A percentile compares a stretch with the other conserved stretches of the same genome.
Conservation (phyloP, 768 basidiomycete species). For the Cystobasidium tubakii region DNA sequence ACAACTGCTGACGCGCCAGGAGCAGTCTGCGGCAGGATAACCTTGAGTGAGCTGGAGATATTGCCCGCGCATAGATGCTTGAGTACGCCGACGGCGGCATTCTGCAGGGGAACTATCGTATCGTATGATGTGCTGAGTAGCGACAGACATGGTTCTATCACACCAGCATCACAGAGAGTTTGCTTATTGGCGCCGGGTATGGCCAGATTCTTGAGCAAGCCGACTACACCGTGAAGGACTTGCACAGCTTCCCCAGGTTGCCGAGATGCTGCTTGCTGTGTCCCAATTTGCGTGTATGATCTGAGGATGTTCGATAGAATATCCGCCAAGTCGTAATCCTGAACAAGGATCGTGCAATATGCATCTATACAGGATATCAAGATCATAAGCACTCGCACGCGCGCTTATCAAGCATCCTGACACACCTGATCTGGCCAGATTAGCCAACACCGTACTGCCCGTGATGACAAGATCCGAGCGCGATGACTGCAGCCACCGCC, state of each 20-base stretch:
- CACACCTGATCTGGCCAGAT: slow-evolving; percentile 68
- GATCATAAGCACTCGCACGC: neutral
- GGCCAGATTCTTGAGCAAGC: slow-evolving; percentile 78
- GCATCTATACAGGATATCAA: slow-evolving; percentile 46
- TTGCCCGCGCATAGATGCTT: slow-evolving; percentile 80
- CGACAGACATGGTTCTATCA: slow-evolving; percentile 62
- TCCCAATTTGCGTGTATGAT: slow-evolving; percentile 52
- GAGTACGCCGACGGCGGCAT: slow-evolving; percentile 75
- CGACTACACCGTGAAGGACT: slow-evolving; percentile 80
- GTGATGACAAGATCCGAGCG: slow-evolving; percentile 75
- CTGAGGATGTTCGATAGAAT: slow-evolving; percentile 60
- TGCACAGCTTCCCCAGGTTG: slow-evolving; percentile 49
- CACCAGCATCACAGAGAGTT: slow-evolving; percentile 58
- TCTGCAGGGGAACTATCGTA: slow-evolving; percentile 78
- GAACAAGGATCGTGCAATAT: slow-evolving; percentile 53
- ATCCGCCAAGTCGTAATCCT: slow-evolving; percentile 58
- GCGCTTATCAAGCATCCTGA: neutral
- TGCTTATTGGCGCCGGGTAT: slow-evolving; percentile 56
- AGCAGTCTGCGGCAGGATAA: slow-evolving; percentile 53
- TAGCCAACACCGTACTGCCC: slow-evolving; percentile 74
- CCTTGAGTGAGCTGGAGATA: slow-evolving; percentile 52
- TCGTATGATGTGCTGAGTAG: slow-evolving; percentile 68
- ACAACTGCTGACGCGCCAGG: slow-evolving; percentile 12
- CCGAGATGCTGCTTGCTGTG: neutral
- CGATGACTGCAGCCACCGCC: slow-evolving; percentile 61